Percentiles rank a stretch among this genome's conserved stretches.
These are phyloP conservation scores for Nothophoma quercina DNA, from an alignment of 2,329 filamentous ascomycete genomes.

Conservation along the genomic window DNA sequence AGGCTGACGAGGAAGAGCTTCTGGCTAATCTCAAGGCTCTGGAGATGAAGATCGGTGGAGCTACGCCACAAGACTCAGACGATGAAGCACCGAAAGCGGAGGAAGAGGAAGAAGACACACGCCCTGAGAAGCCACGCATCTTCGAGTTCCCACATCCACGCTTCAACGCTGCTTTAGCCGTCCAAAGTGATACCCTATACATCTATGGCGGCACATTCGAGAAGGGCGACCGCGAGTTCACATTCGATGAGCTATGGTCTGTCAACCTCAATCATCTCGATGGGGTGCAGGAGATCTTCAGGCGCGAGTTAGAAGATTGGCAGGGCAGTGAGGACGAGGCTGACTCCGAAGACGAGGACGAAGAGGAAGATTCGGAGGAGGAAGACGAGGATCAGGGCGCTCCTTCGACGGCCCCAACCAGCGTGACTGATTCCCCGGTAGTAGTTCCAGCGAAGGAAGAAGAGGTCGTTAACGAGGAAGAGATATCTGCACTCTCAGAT, in stretches of 20 bases:
- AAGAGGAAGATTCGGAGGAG: slow-evolving; percentile 43
- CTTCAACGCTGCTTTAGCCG: slow-evolving; percentile 89
- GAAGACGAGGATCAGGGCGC: slow-evolving; percentile 61
- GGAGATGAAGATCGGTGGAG: slow-evolving; percentile 74
- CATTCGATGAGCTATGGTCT: slow-evolving; percentile 92
- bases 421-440: slow-evolving; percentile 35
- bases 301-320: slow-evolving; percentile 86
- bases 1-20: slow-evolving; percentile 91
- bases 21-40: slow-evolving; percentile 85
- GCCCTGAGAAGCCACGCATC: slow-evolving; percentile 63
- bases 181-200: slow-evolving; percentile 91
- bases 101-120: slow-evolving; percentile 61
- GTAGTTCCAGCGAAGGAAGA: slow-evolving; percentile 39
- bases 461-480: slow-evolving; percentile 57
- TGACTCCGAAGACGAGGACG: slow-evolving; percentile 56
- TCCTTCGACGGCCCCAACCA: slow-evolving; percentile 63
- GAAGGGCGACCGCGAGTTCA: slow-evolving; percentile 92
- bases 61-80: slow-evolving; percentile 49
- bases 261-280: slow-evolving; percentile 95
- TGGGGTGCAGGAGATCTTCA: slow-evolving; percentile 91
- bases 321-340: slow-evolving; percentile 60
- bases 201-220: slow-evolving; percentile 96
- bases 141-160: slow-evolving; percentile 88
- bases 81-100: slow-evolving; percentile 42
- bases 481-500: slow-evolving; percentile 68